Conservation (phyloP, 768 basidiomycete genomes). For the Saitozyma sp. region DNA sequence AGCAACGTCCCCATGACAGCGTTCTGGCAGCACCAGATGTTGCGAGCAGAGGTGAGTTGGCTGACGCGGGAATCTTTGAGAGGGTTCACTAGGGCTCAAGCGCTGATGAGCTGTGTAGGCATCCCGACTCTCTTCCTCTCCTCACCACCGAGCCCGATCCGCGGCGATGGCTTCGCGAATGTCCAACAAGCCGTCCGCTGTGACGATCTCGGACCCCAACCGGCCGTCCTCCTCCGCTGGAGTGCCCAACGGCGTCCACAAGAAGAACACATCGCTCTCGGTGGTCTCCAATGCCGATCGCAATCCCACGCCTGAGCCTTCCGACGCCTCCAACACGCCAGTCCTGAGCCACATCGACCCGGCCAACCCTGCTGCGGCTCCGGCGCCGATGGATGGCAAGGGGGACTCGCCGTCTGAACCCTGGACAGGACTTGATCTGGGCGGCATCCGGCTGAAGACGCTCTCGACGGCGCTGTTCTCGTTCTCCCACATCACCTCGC, state of each 20-base stretch:
- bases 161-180: slow-evolving; percentile 90
- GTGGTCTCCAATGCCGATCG: slow-evolving; percentile 44
- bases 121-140: slow-evolving; percentile 78
- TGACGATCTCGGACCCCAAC: slow-evolving; percentile 83
- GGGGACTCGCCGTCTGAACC: slow-evolving; percentile 59
- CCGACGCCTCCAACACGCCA: slow-evolving; percentile 53
- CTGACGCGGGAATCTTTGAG: too few species aligned
- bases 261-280: slow-evolving; percentile 40
- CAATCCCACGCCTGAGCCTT: slow-evolving; percentile 39
- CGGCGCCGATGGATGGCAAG: slow-evolving; percentile 60
- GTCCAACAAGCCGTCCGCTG: slow-evolving; percentile 73
- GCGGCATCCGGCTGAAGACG: slow-evolving; percentile 89
- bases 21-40: slow-evolving; percentile 90
- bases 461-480: slow-evolving; percentile 75
- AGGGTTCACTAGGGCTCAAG: too few species aligned
- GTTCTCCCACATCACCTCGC: slow-evolving; percentile 88
- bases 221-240: slow-evolving; percentile 50
- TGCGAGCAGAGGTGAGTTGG: slow-evolving; percentile 81
- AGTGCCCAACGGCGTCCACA: slow-evolving; percentile 36
- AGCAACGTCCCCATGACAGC: slow-evolving; percentile 59
- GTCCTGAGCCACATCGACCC: slow-evolving; percentile 77
- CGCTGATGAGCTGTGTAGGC: slow-evolving; percentile 57
- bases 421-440: slow-evolving; percentile 94
- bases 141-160: slow-evolving; percentile 92
- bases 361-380: slow-evolving; percentile 60